phyloP scores from a whole-genome alignment of 1,284 basidiomycete genomes.

The Ustilago bromivora region DNA sequence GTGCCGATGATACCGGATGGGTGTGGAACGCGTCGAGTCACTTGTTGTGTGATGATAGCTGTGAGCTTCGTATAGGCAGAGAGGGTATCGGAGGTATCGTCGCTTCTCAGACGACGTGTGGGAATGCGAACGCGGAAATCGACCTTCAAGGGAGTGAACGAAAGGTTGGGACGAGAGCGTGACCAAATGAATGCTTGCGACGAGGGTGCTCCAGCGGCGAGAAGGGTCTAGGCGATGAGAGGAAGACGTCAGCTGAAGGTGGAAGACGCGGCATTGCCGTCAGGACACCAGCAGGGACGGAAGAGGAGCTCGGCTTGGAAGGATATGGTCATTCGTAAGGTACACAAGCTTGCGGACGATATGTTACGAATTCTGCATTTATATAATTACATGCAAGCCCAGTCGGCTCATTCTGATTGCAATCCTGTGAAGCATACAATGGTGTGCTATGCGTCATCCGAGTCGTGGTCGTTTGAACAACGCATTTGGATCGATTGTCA shows the following conservation, averaged over 20 bases:
- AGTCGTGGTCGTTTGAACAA: slow-evolving; percentile 32
- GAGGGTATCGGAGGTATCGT: not conserved
- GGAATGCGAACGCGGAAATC: not conserved
- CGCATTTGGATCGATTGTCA: slow-evolving; percentile 29
- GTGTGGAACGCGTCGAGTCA: not conserved
- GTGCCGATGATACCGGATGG: too few species aligned
- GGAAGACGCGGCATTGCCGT: too few species aligned
- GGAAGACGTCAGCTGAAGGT: too few species aligned
- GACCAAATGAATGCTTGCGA: not conserved
- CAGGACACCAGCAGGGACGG: too few species aligned
- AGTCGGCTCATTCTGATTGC: not conserved
- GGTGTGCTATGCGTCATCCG: not conserved
- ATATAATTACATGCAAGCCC: slow-evolving; percentile 6
- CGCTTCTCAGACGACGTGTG: not conserved
- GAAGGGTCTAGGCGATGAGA: too few species aligned
- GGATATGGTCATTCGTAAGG: slow-evolving; percentile 1
- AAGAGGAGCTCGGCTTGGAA: too few species aligned
- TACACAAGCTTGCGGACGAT: not conserved
- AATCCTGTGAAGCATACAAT: not conserved
- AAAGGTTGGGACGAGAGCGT: not conserved
- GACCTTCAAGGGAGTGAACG: not conserved
- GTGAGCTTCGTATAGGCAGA: not conserved
- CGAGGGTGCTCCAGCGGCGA: not conserved
- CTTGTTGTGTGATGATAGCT: not conserved
- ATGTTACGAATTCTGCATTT: slow-evolving; percentile 1